Evolutionary conservation across 192 early-diverging fungal species (phyloP).

Genomic region (Geranomyces michiganensis): DNA sequence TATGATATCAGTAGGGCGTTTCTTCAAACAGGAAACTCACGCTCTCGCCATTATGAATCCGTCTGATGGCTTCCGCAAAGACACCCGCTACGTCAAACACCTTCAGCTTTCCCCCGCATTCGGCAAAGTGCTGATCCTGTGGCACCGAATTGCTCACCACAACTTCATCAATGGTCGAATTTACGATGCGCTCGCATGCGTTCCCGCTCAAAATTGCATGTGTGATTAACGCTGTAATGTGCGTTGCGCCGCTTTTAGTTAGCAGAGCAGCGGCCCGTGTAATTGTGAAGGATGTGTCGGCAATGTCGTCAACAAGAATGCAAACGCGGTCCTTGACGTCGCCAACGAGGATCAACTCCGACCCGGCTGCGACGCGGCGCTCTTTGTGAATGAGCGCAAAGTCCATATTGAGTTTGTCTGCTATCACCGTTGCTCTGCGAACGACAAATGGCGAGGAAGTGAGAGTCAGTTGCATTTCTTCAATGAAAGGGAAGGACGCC

Average conservation of each 20-base stretch:
- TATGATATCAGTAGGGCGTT: slow-evolving; percentile 27
- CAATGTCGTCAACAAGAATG: slow-evolving; percentile 98
- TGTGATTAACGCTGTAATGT: slow-evolving; percentile 56
- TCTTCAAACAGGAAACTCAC: slow-evolving; percentile 81
- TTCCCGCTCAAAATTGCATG: slow-evolving; percentile 58
- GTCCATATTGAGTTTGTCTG: slow-evolving; percentile 88
- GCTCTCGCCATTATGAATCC: slow-evolving; percentile 95
- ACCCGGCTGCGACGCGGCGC: slow-evolving; percentile 73
- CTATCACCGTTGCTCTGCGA: slow-evolving; percentile 76
- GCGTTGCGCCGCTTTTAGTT: slow-evolving; percentile 84
- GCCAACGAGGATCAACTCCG: slow-evolving; percentile 91
- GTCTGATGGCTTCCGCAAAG: slow-evolving; percentile 92
- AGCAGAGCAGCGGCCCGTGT: slow-evolving; percentile 87
- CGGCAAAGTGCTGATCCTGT: slow-evolving; percentile 45
- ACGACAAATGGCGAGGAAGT: background rate
- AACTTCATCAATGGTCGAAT: slow-evolving; percentile 78
- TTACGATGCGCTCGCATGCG: slow-evolving; percentile 84
- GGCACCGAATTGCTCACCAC: slow-evolving; percentile 72
- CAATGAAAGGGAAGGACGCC: background rate
- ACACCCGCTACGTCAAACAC: slow-evolving; percentile 84
- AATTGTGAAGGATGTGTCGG: slow-evolving; percentile 95
- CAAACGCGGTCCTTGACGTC: slow-evolving; percentile 90
- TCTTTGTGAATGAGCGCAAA: slow-evolving; percentile 99
- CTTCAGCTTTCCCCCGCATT: slow-evolving; percentile 55
- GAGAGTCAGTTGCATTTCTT: background rate